Evolutionary conservation across 2,329 filamentous ascomycete species (phyloP).

Genomic region (Sarocladium brachiariae): DNA sequence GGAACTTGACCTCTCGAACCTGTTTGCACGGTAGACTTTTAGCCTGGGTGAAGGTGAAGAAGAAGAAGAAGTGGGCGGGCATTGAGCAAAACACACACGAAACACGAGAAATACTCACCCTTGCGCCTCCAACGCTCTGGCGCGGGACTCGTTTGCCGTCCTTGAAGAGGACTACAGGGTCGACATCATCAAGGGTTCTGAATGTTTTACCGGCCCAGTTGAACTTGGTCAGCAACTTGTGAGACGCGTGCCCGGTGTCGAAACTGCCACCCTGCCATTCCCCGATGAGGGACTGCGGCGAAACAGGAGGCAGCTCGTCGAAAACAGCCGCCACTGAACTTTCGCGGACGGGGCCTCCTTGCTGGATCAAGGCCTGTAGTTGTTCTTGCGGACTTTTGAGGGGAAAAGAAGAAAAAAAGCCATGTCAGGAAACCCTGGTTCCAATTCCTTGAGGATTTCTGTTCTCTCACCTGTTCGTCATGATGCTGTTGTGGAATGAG

Average conservation of each 20-base stretch:
- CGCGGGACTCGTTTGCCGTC: conserved; percentile 10
- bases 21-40: conserved; percentile 7
- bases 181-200: conserved; percentile 21
- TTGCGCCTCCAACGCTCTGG: conserved; percentile 3
- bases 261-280: conserved; percentile 23
- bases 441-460: neutral
- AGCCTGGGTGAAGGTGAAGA: too few relatives aligned
- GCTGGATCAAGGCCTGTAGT: neutral
- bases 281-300: conserved; percentile 19
- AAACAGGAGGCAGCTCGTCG: conserved; percentile 17
- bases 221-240: conserved; percentile 16
- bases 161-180: conserved; percentile 20
- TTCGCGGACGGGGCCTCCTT: neutral
- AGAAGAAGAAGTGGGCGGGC: too few relatives aligned
- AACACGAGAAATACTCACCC: conserved; percentile 9
- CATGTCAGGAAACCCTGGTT: too few relatives aligned
- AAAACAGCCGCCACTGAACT: conserved; percentile 9
- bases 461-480: too few relatives aligned
- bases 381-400: neutral
- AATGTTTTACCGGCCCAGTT: conserved; percentile 27
- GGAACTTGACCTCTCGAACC: conserved; percentile 19
- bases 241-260: conserved; percentile 19
- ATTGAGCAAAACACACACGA: too few relatives aligned
- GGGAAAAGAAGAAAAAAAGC: too few relatives aligned
- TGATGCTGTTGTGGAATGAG: too few relatives aligned